Percentiles rank a stretch among this genome's conserved stretches.
Evolutionary conservation across 2,329 filamentous ascomycete genomes (phyloP).

Genomic region (Microcera coccophila): DNA sequence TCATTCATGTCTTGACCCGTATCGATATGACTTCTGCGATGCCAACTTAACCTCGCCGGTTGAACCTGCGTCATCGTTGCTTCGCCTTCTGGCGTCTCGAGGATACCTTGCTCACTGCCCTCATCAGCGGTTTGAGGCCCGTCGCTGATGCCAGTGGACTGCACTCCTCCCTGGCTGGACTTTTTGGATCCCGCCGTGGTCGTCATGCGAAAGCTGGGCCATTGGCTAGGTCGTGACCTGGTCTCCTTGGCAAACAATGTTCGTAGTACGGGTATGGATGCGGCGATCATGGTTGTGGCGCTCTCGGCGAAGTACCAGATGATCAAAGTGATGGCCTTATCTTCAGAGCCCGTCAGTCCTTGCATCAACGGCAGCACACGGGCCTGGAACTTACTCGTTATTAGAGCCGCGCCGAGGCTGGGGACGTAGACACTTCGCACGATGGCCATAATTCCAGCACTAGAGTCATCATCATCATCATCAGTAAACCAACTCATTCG

Average conservation of each 20-base stretch:
- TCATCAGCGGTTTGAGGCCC: not conserved
- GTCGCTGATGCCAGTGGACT: not conserved
- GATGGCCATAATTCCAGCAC: not conserved
- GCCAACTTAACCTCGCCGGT: not conserved
- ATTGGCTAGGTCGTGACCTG: not conserved
- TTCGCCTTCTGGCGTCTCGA: not conserved
- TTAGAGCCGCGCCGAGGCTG: not conserved
- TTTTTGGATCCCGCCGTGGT: not conserved
- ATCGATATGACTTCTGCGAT: not conserved
- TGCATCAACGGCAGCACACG: not conserved
- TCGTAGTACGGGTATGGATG: slow-evolving; percentile 22
- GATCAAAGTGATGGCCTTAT: slow-evolving; percentile 1
- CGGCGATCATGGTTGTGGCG: slow-evolving; percentile 18
- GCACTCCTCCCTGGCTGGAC: not conserved
- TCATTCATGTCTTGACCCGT: not conserved
- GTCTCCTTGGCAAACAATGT: slow-evolving; percentile 9
- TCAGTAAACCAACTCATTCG: too few relatives aligned
- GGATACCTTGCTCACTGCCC: not conserved
- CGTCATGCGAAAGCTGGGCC: not conserved
- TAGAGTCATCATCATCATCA: too few relatives aligned
- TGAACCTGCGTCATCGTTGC: not conserved
- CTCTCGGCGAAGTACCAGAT: slow-evolving; percentile 16
- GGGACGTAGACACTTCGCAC: not conserved
- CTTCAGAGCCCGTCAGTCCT: slow-evolving; percentile 1
- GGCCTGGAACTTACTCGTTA: not conserved